Base-by-base conservation (phyloP, 768 basidiomycete species). In the Holtermannia corniformis region DNA sequence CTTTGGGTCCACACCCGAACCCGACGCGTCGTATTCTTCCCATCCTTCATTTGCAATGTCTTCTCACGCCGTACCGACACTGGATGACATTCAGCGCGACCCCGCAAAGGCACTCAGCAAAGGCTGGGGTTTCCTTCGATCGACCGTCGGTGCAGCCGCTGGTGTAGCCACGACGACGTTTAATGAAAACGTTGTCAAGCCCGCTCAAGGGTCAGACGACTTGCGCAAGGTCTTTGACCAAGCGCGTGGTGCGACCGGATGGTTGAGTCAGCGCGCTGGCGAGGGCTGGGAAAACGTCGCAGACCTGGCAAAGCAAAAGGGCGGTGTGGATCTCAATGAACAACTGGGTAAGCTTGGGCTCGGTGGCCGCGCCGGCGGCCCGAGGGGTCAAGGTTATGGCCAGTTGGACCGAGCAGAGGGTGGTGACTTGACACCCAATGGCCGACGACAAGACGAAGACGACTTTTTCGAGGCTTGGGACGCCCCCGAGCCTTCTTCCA, bases 71-170 rank as follows among this genome's bases (percentile, higher is more conserved):
- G 83, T 84, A 11, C 93, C 93, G 0, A 78, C 82, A 0, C 67
- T 96, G 2, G 72, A 76, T 41, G 92, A 99, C 19, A 73, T 97
- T 25, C 87, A 93, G 68, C 81, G 85, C 43, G 88, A 89, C 65
- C 93, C 93, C 0, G 72, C 84, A 32, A 82, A 80, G 7, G 92
- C 93, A 0, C 72, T 96, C 13, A 81, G 81, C 63, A 96, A 96
- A 75, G 90, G 92, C 43, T 97, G 95, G 95, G 88, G 89, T 22
- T 73, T 97, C n/a, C 84, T 99, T 67, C 85, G 88, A 24, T 79
- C 86, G 0, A 90, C 83, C 27, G 83, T 97, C 13, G 80, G 74
- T 0, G 86, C 84, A 47, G n/a, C n/a, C n/a, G n/a, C n/a, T n/a
- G 59, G 58, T 2, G 50, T 50, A 5, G 91, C 91, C 19, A 79